These are phyloP conservation scores for Ascoidea tarda DNA, from an alignment of 805 yeast species.

Conservation along the genomic window DNA sequence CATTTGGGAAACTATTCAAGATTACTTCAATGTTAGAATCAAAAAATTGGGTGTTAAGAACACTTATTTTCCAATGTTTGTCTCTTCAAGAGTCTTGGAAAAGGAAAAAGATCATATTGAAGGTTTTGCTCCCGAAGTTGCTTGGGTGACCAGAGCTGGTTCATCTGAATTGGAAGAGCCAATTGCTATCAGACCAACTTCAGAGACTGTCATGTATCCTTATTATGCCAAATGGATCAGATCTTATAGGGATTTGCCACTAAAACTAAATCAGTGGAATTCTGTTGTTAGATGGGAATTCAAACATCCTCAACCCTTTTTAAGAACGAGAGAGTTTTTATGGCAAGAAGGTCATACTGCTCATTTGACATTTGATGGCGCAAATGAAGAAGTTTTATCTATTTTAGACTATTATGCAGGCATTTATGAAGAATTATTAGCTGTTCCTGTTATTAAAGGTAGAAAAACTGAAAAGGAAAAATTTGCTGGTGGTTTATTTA, in stretches of 20 bases:
- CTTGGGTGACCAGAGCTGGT: constrained; percentile 99
- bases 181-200: constrained; percentile 97
- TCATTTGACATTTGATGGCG: constrained; percentile 71
- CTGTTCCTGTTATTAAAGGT: constrained; percentile 96
- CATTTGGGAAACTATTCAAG: constrained; percentile 91
- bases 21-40: constrained; percentile 69
- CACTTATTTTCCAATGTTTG: constrained; percentile 98
- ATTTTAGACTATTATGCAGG: constrained; percentile 79
- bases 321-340: constrained; percentile 96
- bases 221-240: constrained; percentile 98
- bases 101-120: constrained; percentile 97
- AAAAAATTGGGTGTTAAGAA: constrained; percentile 85
- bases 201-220: constrained; percentile 99
- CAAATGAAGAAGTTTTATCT: constrained; percentile 69
- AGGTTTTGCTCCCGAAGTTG: constrained; percentile 99
- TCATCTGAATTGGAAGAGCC: constrained; percentile 90
- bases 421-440: constrained; percentile 81
- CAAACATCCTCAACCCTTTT: constrained; percentile 98
- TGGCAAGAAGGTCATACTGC: constrained; percentile 99
- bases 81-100: constrained; percentile 82
- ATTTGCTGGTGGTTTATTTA: constrained; percentile 95
- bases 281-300: constrained; percentile 99
- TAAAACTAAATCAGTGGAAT: constrained; percentile 97
- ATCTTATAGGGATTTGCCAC: constrained; percentile 94
- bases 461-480: constrained; percentile 93